Base-by-base conservation (phyloP, 1,284 basidiomycete genomes). In the Pholiota adiposa region DNA sequence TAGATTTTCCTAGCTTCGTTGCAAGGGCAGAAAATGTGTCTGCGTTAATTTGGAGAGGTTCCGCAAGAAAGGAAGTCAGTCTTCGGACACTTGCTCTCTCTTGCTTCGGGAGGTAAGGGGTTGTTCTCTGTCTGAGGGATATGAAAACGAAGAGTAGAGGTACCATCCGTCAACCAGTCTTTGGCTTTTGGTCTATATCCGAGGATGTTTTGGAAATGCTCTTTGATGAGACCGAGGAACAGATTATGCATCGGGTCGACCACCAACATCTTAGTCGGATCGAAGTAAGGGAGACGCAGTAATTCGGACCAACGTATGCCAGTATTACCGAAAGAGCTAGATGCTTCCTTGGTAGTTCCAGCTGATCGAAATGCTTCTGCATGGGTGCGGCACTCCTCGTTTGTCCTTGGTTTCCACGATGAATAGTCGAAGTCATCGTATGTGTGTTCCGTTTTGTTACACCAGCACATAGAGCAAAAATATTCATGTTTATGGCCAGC, bases 161-260 rank as follows among this genome's bases (percentile, higher is more conserved):
- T 34, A 31, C 12, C 11, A 48, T 25, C 19, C 9, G 18, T 18
- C n/a, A n/a, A n/a, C n/a, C n/a, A n/a, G 12, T 27, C 31, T 33
- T 18, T n/a, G 4, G 29, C 4, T 53, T 53, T 53, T 16, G 51
- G 51, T n/a, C 51, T 34, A 25, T 52, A 52, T 6, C 51, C 51
- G 6, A 52, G 29, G 14, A 52, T 60, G 4, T 67, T 56, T 23
- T 63, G 51, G 36, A 69, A 66, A 58, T 78, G 75, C 21, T 67
- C 61, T 38, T 71, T 56, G 14, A 75, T 46, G 12, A 74, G 48
- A 0, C 74, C 70, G 14, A 74, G 68, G 56, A 72, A 71, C 0
- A 79, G 63, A 27, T 68, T 70, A 46, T 79, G 77, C 77, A 80
- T 80, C 0, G 68, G 38, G 34, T 80, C 73, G 5, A 78, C 59